A percentile compares a stretch with the other conserved stretches of the same genome.
Conservation (phyloP, 2,329 filamentous ascomycete genomes). For the Trichothecium roseum region DNA sequence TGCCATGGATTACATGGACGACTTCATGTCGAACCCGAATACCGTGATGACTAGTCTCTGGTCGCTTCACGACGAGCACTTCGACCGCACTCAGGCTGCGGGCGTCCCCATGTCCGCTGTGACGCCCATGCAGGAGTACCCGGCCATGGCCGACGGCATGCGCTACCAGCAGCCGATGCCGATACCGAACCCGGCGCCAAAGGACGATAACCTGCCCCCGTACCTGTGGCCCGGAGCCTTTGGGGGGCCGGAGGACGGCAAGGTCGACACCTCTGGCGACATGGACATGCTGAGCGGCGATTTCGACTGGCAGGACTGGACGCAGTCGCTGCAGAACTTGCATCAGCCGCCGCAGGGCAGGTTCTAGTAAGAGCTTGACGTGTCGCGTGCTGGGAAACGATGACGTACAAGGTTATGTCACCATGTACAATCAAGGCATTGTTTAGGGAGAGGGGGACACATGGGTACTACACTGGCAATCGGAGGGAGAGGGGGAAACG, state of each 20-base stretch:
- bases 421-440: too few species aligned
- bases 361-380: too few species aligned
- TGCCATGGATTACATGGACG: constrained; percentile 24
- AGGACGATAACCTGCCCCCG: constrained; percentile 24
- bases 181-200: constrained; percentile 9
- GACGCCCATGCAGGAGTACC: constrained; percentile 3
- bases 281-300: constrained; percentile 29
- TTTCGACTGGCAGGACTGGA: constrained; percentile 41
- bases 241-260: constrained; percentile 12
- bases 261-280: constrained; percentile 7
- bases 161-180: constrained; percentile 11
- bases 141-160: constrained; percentile 8
- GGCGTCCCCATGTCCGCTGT: constrained; percentile 6
- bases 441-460: not conserved
- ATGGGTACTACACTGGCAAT: not conserved
- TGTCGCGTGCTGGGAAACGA: too few species aligned
- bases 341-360: constrained; percentile 2
- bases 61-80: constrained; percentile 8
- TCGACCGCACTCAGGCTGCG: not conserved
- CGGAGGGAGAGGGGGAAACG: not conserved
- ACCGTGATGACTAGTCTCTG: constrained; percentile 25
- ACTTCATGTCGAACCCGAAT: constrained; percentile 24
- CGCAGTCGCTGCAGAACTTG: constrained; percentile 17
- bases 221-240: constrained; percentile 30
- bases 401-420: too few species aligned